Percentiles rank a stretch among this genome's conserved stretches.
These are phyloP conservation scores for Populus hybrid DNA, from an alignment of 441 rosid genomes.

Conservation along the genomic window DNA sequence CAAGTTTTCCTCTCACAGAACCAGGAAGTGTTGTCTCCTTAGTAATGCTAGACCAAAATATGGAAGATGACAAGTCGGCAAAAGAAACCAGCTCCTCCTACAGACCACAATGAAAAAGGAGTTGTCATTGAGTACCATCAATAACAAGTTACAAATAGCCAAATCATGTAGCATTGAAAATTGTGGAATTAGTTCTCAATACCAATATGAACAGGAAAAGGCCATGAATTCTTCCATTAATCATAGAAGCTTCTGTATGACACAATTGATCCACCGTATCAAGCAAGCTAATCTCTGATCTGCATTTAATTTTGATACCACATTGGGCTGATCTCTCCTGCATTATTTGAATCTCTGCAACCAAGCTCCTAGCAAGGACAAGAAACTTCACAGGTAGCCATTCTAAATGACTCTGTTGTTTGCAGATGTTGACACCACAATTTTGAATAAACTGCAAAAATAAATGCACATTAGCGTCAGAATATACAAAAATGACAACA, in stretches of 20 bases:
- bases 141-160: background rate
- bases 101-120: conserved; percentile 19
- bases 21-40: conserved; percentile 55
- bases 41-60: conserved; percentile 53
- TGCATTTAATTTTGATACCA: conserved; percentile 29
- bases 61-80: conserved; percentile 58
- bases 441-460: conserved; percentile 61
- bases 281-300: conserved; percentile 26
- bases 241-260: conserved; percentile 31
- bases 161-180: conserved; percentile 9
- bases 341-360: conserved; percentile 62
- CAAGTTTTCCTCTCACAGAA: conserved; percentile 85
- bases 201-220: conserved; percentile 56
- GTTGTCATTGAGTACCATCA: conserved; percentile 9
- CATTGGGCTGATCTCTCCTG: conserved; percentile 42
- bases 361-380: conserved; percentile 53
- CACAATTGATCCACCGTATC: conserved; percentile 36
- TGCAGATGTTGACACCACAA: conserved; percentile 38
- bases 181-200: conserved; percentile 19
- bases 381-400: conserved; percentile 61
- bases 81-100: conserved; percentile 72
- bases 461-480: conserved; percentile 14
- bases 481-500: background rate
- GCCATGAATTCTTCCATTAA: conserved; percentile 44
- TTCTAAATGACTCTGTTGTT: conserved; percentile 39